phyloP scores from a whole-genome alignment of 2,329 filamentous ascomycete species.

The Fusarium nygamai region DNA sequence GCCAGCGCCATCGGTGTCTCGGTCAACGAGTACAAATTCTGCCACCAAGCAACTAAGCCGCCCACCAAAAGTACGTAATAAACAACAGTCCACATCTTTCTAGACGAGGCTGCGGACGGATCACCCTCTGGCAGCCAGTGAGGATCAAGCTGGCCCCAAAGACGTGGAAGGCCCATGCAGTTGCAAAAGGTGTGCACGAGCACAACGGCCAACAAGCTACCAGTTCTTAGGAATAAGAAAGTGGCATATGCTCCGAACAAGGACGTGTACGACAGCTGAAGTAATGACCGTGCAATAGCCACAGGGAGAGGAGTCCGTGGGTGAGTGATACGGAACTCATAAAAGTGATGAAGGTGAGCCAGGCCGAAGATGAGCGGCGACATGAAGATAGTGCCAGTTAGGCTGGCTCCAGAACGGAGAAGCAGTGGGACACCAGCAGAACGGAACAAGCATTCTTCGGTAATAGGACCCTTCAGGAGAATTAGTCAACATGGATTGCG shows the following conservation, averaged over 20 bases:
- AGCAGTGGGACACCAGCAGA: conserved; percentile 86
- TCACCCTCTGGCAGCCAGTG: conserved; percentile 49
- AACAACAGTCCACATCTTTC: conserved; percentile 71
- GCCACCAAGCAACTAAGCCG: conserved; percentile 78
- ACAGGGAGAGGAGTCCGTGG: conserved; percentile 72
- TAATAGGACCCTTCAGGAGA: conserved; percentile 75
- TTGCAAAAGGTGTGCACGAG: conserved; percentile 91
- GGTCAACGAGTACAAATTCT: conserved; percentile 76
- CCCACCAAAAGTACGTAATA: conserved; percentile 83
- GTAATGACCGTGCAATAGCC: conserved; percentile 75
- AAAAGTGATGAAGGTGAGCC: conserved; percentile 94
- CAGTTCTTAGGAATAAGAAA: conserved; percentile 87
- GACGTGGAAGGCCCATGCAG: conserved; percentile 84
- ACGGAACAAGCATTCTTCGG: conserved; percentile 94
- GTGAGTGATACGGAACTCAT: conserved; percentile 88
- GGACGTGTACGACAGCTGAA: conserved; percentile 91
- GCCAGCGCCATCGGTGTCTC: conserved; percentile 53
- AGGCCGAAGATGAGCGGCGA: conserved; percentile 92
- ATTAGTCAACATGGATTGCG: conserved; percentile 17
- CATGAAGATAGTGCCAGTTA: conserved; percentile 74
- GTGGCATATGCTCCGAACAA: conserved; percentile 94
- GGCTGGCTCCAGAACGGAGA: conserved; percentile 71
- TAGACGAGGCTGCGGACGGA: conserved; percentile 34
- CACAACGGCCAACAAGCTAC: conserved; percentile 80
- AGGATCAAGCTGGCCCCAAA: conserved; percentile 81